Base-by-base conservation (phyloP, 2,329 filamentous ascomycete species). In the Cryphonectria radicalis region DNA sequence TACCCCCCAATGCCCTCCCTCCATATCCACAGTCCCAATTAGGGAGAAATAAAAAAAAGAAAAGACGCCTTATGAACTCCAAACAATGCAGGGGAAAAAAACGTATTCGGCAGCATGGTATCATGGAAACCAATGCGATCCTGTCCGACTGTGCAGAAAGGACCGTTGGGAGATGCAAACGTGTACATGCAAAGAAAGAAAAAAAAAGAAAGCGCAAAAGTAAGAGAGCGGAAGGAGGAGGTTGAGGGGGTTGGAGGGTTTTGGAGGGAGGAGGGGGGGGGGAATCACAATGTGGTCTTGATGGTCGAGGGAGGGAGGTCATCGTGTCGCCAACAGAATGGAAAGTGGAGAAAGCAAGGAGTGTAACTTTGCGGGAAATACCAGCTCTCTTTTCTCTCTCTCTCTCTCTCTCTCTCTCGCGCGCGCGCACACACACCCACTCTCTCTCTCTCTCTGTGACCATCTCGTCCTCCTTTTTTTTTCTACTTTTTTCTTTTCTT, bases 61-160 rank as follows among this genome's bases (percentile, higher is more conserved):
- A 32, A 40, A 35, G 22, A 66, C 22, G 63, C 28, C 32, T 68
- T 28, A 40, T 70, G 62, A 70, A 70, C 70, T 68, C 70, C 70
- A 57, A 59, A 70, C 64, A 37, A 72, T 72, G 70, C 70, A 53
- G 14, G 40, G 28, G n/a, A n/a, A n/a, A 32, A 67, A 66, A 42
- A 59, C 53, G 43, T 66, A 25, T 57, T 63, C 68, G 69, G 66
- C 64, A 67, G 70, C 64, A 70, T 70, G 70, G 66, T 70, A 67
- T 70, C 70, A 50, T 43, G 59, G 46, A 63, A 67, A 69, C 28
- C 64, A 65, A 67, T 67, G 68, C 67, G 37, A 53, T 70, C 64
- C 43, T 67, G 57, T 37, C 42, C 66, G 53, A 32, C 40, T 42
- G 53, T 57, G 32, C 40, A 65, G 60, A 25, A 67, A 59, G 59